Base-by-base conservation (phyloP, 305 asterid genomes). In the Fraxinus velutina region DNA sequence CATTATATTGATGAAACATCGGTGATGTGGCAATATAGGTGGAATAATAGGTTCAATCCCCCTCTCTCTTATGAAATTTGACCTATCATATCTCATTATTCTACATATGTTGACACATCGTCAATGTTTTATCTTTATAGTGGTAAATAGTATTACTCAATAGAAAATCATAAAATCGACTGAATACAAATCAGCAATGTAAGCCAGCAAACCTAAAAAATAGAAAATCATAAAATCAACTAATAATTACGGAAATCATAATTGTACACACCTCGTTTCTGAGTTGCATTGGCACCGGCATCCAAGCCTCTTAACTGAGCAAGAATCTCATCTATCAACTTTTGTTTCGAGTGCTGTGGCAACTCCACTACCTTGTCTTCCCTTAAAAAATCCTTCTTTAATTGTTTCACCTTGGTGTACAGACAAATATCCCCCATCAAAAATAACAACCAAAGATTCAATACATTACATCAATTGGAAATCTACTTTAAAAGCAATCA, bases 281-380 rank as follows among this genome's bases (percentile, higher is more conserved):
- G 32, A 12, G 93, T 88, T 15, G 89, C 55, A 83, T 89, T 89
- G 52, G 91, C 90, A 86, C 86, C 82, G 64, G 86, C 83, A 84
- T 81, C 78, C 90, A 92, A 79, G 89, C 88, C 85, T 87, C 90
- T 89, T 83, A 95, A 89, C 80, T 84, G 87, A 75, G 74, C 66
- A 17, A 88, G 82, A 33, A 95, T 86, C 86, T 92, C 99, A 81
- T 88, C 84, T 47, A 86, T 74, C 71, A 95, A 83, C 90, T 85
- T 90, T 81, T 81, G 89, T 78, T 89, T 95, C 91, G 89, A 79
- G 75, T 83, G 80, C 79, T 71, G 88, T 0, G 99, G 90, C 88
- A 93, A 79, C 84, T 89, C 92, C 76, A 86, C 81, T 75, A 79
- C 85, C 85, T 83, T 88, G 78, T 89, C 92, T 82, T 88, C 93